These are phyloP conservation scores for Fusarium poae DNA, from an alignment of 2,329 filamentous ascomycete species.

Conservation along the genomic window DNA sequence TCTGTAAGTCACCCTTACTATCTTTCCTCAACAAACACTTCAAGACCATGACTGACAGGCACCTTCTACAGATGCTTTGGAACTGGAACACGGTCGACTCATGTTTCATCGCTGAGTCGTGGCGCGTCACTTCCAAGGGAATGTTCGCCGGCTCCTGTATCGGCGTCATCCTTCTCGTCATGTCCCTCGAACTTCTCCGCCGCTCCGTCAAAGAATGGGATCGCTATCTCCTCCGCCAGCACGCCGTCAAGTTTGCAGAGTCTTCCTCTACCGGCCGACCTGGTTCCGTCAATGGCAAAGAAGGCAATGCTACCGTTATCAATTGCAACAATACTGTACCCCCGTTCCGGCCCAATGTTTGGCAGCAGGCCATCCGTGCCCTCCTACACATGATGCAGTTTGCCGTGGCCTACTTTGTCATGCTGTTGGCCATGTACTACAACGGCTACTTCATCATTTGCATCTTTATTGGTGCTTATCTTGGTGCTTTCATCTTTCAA, in stretches of 20 bases:
- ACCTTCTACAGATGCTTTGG: constrained; percentile 76
- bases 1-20: constrained; percentile 50
- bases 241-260: constrained; percentile 54
- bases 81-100: constrained; percentile 81
- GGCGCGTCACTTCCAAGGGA: constrained; percentile 76
- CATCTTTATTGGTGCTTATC: constrained; percentile 80
- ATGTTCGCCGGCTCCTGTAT: constrained; percentile 87
- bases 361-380: constrained; percentile 76
- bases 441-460: constrained; percentile 84
- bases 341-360: constrained; percentile 67
- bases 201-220: constrained; percentile 80
- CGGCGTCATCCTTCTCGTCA: constrained; percentile 79
- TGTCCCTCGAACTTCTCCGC: constrained; percentile 79
- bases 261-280: constrained; percentile 14
- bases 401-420: constrained; percentile 81
- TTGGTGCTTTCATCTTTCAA: constrained; percentile 79
- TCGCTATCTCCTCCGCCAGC: constrained; percentile 69
- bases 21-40: neutral
- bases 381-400: constrained; percentile 78
- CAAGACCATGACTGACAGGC: neutral
- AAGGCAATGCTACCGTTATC: constrained; percentile 24
- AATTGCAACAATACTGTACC: constrained; percentile 43
- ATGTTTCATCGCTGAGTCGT: constrained; percentile 76
- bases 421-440: constrained; percentile 71
- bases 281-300: constrained; percentile 44